These are phyloP conservation scores for Phalaenopsis aphrodite DNA, from an alignment of 106 monocot species.

Conservation along the genomic window DNA sequence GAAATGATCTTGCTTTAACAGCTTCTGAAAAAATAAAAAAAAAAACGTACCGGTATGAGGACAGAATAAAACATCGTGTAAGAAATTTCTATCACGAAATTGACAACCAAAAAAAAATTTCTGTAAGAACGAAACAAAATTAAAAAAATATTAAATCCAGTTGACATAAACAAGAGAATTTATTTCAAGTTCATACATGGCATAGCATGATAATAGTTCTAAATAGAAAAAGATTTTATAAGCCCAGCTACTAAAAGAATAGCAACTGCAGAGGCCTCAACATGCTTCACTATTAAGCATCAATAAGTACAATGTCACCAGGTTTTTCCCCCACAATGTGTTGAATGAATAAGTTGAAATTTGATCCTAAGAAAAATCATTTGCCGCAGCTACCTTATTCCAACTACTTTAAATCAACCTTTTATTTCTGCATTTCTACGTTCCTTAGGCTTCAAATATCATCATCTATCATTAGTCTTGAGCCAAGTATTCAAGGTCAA, in stretches of 20 bases:
- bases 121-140: neutral
- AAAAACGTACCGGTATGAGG: neutral
- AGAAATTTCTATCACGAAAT: neutral
- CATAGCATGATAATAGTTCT: neutral
- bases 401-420: too few relatives aligned
- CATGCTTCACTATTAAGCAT: neutral
- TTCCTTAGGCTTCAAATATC: too few relatives aligned
- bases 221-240: neutral
- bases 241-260: neutral
- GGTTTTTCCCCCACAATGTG: too few relatives aligned
- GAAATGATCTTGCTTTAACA: constrained; percentile 67
- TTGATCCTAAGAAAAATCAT: too few relatives aligned
- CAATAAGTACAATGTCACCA: too few relatives aligned
- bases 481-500: too few relatives aligned
- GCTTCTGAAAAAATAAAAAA: constrained; percentile 48
- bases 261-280: neutral
- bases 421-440: too few relatives aligned
- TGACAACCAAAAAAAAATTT: too few relatives aligned
- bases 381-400: too few relatives aligned
- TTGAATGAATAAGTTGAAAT: too few relatives aligned
- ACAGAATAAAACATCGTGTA: neutral
- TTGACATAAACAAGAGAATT: neutral
- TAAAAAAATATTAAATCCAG: neutral
- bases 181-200: neutral
- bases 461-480: too few relatives aligned